Base-by-base conservation (phyloP, 2,329 filamentous ascomycete species). In the Colletotrichum liaoningense region DNA sequence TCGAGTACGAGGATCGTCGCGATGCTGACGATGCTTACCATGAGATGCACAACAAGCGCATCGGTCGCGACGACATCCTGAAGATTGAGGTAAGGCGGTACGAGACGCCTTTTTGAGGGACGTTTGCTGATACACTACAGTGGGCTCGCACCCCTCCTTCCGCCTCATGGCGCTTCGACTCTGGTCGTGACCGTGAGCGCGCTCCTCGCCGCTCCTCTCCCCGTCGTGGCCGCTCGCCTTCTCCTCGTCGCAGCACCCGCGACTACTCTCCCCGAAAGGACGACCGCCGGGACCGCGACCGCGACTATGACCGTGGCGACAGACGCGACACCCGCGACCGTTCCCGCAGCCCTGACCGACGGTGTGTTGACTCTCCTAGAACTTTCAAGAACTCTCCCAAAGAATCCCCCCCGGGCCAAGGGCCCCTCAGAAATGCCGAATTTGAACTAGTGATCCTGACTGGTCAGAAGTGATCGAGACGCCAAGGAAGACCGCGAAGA, bases 1-100 rank as follows among this genome's bases (percentile, higher is more conserved):
- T 99, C 77, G 97, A 99, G 86, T 99, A 99, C 84, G 97, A 99
- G 88, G 97, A 95, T 84, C 94, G 96, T 79, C 95, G 97, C 79
- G 97, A 99, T 88, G 95, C 97, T 76, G 97, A 99, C 84, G 97
- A 99, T 86, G 97, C 97, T 60, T 99, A 99, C 83, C 95, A 99
- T 84, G 97, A 99, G 87, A 99, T 99, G 97, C 97, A 99, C 83
- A 98, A 98, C 88, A 98, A 98, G 91, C 95, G 96, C 77, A 95
- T 99, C 79, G 95, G 95, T 60, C 93, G 96, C 75, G 97, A 99
- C 81, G 97, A 99, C 80, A 87, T 98, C 73, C 83, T 99, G 86
- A 99, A 99, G 88, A 98, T 99, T 77, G 97, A 99, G 91, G 97
- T 98, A 86, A 78, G 90, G 19, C 16, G 6, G 57, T 12, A 22